Evolutionary conservation across 148 eudicot genomes (phyloP).

Genomic region (Dysphania ambrosioides): DNA sequence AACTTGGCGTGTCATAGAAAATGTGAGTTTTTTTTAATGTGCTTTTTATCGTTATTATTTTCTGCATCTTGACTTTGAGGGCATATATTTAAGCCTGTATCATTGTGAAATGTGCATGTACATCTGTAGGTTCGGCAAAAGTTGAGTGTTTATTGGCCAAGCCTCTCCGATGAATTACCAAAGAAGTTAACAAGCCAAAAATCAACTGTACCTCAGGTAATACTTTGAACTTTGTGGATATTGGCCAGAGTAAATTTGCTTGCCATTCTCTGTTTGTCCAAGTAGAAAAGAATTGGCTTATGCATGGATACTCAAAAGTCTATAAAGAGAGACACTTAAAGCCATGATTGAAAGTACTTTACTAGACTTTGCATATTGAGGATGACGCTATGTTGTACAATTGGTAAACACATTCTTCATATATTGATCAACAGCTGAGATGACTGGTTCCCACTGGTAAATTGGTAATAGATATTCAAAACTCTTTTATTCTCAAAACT

Average conservation of each 20-base stretch:
- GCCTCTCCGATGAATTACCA: slow-evolving; percentile 57
- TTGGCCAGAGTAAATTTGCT: not conserved
- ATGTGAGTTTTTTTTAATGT: slow-evolving; percentile 44
- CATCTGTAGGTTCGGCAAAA: slow-evolving; percentile 63
- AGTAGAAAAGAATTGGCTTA: not conserved
- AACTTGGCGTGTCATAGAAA: slow-evolving; percentile 82
- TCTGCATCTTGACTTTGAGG: not conserved
- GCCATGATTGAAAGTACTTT: not conserved
- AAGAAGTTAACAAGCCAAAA: slow-evolving; percentile 37
- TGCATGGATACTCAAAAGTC: not conserved
- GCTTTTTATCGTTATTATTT: not conserved
- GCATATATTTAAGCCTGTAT: slow-evolving; percentile 1
- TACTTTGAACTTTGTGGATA: not conserved
- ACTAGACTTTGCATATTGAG: not conserved
- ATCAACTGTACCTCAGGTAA: slow-evolving; percentile 50
- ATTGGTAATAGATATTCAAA: no score
- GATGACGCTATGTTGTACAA: no score
- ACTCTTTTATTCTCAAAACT: no score
- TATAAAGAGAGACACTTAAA: not conserved
- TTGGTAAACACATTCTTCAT: not conserved
- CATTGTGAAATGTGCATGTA: not conserved
- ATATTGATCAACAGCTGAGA: not conserved
- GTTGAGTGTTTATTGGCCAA: slow-evolving; percentile 64
- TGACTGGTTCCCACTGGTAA: not conserved
- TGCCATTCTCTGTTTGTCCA: not conserved